Conservation (phyloP, 2,329 filamentous ascomycete genomes). For the Fusarium equiseti region DNA sequence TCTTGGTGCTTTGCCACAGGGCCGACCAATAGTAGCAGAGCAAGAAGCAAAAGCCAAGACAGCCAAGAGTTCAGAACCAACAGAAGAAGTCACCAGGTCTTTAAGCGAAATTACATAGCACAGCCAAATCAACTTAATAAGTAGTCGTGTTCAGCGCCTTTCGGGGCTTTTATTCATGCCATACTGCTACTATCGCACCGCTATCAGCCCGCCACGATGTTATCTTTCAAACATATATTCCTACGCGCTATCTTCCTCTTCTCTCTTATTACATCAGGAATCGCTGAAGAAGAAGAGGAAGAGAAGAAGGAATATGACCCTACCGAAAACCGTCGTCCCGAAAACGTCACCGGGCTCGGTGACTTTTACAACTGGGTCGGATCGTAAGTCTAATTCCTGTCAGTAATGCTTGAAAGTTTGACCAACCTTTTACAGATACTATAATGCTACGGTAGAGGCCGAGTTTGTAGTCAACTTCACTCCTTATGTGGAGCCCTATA, state of each 20-base stretch:
- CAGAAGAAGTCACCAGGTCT: not conserved
- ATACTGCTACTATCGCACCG: not conserved
- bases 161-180: fast-evolving
- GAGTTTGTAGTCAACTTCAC: not conserved
- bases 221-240: not conserved
- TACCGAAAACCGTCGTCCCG: not conserved
- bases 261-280: not conserved
- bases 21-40: too few relatives aligned
- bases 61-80: not conserved
- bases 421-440: not conserved
- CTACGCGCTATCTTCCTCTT: not conserved
- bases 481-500: too few relatives aligned
- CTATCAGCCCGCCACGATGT: not conserved
- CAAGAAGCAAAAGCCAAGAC: not conserved
- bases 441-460: slow-evolving; percentile 3
- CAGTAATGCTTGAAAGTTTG: fast-evolving
- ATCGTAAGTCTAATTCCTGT: not conserved
- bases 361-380: slow-evolving; percentile 7
- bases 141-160: not conserved
- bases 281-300: not conserved
- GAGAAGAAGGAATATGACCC: not conserved
- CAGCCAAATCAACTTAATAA: not conserved
- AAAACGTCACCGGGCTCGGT: not conserved
- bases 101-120: not conserved
- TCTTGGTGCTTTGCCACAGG: not conserved